Percentiles rank a stretch among this genome's conserved stretches.
Conservation (phyloP, 1,284 basidiomycete genomes). For the Malassezia yamatoensis region DNA sequence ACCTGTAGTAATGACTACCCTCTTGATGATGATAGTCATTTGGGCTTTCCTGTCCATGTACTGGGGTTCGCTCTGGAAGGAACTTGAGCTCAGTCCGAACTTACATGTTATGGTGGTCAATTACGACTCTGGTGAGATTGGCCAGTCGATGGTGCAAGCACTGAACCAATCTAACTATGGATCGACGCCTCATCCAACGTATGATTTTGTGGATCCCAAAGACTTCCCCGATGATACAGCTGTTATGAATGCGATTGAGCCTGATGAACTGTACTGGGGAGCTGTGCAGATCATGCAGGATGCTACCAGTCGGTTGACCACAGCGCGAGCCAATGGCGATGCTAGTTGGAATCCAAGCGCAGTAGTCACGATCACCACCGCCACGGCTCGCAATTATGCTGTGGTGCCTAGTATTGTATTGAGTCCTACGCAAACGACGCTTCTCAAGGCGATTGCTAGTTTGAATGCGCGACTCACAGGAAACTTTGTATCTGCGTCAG, state of each 20-base stretch:
- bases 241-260: slow-evolving; percentile 27
- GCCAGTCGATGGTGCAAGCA: slow-evolving; percentile 20
- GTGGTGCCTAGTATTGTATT: slow-evolving; percentile 23
- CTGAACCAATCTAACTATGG: slow-evolving; percentile 25
- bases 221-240: slow-evolving; percentile 21
- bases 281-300: slow-evolving; percentile 27
- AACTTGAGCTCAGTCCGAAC: slow-evolving; percentile 23
- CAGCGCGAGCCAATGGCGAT: slow-evolving; percentile 31
- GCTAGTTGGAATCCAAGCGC: slow-evolving; percentile 26
- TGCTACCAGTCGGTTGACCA: slow-evolving; percentile 22
- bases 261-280: slow-evolving; percentile 15
- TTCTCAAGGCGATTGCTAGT: slow-evolving; percentile 15
- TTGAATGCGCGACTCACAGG: slow-evolving; percentile 19
- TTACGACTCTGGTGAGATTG: slow-evolving; percentile 26
- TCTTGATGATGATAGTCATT: slow-evolving; percentile 27
- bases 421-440: slow-evolving; percentile 18
- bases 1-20: slow-evolving; percentile 15
- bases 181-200: slow-evolving; percentile 30
- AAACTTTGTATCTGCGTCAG: slow-evolving; percentile 21
- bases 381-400: slow-evolving; percentile 29
- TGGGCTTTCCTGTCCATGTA: slow-evolving; percentile 34
- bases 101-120: slow-evolving; percentile 35
- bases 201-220: slow-evolving; percentile 20
- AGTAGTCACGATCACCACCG: slow-evolving; percentile 25
- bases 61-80: slow-evolving; percentile 38